These are phyloP conservation scores for Exophiala lecanii-corni DNA, from an alignment of 2,329 filamentous ascomycete species.

Conservation along the genomic window DNA sequence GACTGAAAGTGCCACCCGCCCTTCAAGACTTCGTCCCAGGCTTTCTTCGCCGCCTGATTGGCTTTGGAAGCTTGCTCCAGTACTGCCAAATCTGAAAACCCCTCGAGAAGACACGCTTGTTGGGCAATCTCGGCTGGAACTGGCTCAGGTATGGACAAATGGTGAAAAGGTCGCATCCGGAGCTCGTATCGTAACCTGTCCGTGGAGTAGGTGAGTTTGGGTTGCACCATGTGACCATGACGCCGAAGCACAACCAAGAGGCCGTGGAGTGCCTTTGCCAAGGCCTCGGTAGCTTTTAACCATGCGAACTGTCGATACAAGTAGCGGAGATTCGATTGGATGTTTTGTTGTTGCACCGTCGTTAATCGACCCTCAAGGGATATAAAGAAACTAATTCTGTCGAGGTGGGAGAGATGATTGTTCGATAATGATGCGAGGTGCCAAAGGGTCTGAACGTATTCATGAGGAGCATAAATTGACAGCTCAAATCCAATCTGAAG, in stretches of 20 bases:
- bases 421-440: slow-evolving; percentile 72
- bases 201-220: slow-evolving; percentile 59
- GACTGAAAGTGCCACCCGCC: slow-evolving; percentile 31
- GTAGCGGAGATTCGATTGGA: slow-evolving; percentile 33
- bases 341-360: slow-evolving; percentile 6
- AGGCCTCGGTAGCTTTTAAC: slow-evolving; percentile 56
- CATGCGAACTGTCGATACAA: slow-evolving; percentile 60
- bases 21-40: slow-evolving; percentile 40
- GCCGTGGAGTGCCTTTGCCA: slow-evolving; percentile 49
- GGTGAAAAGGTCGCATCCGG: slow-evolving; percentile 78
- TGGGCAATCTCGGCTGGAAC: slow-evolving; percentile 61
- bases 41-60: slow-evolving; percentile 38
- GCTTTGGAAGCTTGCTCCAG: slow-evolving; percentile 38
- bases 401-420: slow-evolving; percentile 63
- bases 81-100: slow-evolving; percentile 39
- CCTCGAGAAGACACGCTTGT: slow-evolving; percentile 38
- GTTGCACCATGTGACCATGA: slow-evolving; percentile 40
- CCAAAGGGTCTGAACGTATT: slow-evolving; percentile 86
- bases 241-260: slow-evolving; percentile 65
- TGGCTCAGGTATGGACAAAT: slow-evolving; percentile 63
- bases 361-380: slow-evolving; percentile 25
- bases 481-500: slow-evolving; percentile 93
- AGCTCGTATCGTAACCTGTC: slow-evolving; percentile 70
- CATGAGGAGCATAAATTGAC: slow-evolving; percentile 79
- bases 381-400: slow-evolving; percentile 67